Evolutionary conservation across 345 rosid genomes (phyloP).

Genomic region (Melaleuca quinquenervia): DNA sequence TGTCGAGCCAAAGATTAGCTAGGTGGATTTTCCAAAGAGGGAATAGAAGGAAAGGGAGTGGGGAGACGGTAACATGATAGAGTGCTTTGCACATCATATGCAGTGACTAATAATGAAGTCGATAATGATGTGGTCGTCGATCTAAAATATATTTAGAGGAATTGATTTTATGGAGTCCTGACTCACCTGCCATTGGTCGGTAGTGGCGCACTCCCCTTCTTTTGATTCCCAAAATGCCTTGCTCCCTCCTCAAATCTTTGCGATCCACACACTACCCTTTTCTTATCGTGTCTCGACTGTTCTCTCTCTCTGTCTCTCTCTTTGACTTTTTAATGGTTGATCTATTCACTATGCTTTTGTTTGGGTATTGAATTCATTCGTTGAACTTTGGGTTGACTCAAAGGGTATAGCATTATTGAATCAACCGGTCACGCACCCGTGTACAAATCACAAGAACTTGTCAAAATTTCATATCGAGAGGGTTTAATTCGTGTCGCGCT

Average conservation of each 20-base stretch:
- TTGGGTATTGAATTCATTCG: neutral
- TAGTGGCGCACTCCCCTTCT: conserved; percentile 1
- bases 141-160: neutral
- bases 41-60: neutral
- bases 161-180: neutral
- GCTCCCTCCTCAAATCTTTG: neutral
- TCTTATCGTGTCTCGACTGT: neutral
- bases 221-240: neutral
- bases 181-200: neutral
- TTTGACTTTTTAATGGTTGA: neutral
- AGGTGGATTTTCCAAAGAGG: neutral
- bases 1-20: neutral
- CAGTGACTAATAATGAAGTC: neutral
- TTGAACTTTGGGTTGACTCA: neutral
- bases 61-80: neutral
- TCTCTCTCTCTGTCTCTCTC: neutral
- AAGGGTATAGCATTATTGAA: neutral
- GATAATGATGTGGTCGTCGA: neutral
- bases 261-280: neutral
- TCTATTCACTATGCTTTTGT: neutral
- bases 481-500: neutral
- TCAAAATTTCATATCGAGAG: neutral
- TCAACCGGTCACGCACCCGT: too few relatives aligned
- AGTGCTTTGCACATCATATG: neutral
- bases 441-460: neutral